These are phyloP conservation scores for Paxillus rubicundulus DNA, from an alignment of 768 basidiomycete species.

Conservation along the genomic window DNA sequence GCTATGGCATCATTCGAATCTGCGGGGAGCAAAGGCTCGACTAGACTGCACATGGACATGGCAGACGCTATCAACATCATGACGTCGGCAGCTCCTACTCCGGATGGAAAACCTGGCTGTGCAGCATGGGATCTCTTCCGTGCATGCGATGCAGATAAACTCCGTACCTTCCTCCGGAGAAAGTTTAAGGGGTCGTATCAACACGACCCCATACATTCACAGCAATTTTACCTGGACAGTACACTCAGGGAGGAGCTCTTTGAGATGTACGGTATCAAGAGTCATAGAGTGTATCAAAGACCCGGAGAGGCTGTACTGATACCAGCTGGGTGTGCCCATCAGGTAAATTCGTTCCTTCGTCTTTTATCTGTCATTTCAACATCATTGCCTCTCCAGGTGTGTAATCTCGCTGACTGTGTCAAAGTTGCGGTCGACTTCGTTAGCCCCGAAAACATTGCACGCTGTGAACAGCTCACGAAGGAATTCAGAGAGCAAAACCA, in stretches of 20 bases:
- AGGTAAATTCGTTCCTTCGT: conserved; percentile 46
- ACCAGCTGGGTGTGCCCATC: conserved; percentile 90
- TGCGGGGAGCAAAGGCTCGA: conserved; percentile 76
- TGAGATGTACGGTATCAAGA: conserved; percentile 66
- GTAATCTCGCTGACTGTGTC: conserved; percentile 91
- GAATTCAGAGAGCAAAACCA: conserved; percentile 93
- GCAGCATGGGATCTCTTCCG: conserved; percentile 93
- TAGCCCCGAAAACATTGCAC: conserved; percentile 84
- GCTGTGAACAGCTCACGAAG: conserved; percentile 80
- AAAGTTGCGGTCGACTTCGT: conserved; percentile 96
- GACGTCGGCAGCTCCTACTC: conserved; percentile 60
- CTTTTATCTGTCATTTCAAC: conserved; percentile 1
- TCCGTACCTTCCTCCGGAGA: conserved; percentile 71
- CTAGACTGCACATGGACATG: conserved; percentile 92
- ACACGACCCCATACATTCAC: conserved; percentile 88
- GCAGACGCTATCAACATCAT: conserved; percentile 92
- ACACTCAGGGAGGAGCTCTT: conserved; percentile 63
- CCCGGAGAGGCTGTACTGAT: conserved; percentile 95
- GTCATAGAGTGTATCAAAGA: conserved; percentile 83
- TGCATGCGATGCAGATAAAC: conserved; percentile 73
- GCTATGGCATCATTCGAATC: conserved; percentile 72
- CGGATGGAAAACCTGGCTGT: conserved; percentile 64
- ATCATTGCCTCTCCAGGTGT: conserved; percentile 52
- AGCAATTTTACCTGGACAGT: conserved; percentile 81
- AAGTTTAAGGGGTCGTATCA: conserved; percentile 55